These are phyloP conservation scores for Syncephalastrum racemosum DNA, from an alignment of 371 early-diverging fungal species.

Conservation along the genomic window DNA sequence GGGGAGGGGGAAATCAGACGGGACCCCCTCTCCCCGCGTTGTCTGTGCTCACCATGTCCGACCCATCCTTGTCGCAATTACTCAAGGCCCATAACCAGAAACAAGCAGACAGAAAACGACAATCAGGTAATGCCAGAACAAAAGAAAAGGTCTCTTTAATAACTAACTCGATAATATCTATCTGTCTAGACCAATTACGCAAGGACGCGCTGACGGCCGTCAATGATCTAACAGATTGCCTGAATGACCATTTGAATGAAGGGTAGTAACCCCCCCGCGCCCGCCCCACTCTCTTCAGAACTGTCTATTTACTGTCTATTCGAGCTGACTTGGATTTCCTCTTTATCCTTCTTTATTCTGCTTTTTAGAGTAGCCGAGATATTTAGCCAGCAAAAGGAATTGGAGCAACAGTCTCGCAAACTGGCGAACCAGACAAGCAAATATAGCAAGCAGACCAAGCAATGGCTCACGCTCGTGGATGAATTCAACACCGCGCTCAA, in stretches of 20 bases:
- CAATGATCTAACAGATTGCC: neutral
- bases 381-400: neutral
- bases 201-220: neutral
- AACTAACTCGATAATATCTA: neutral
- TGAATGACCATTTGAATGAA: conserved; percentile 4
- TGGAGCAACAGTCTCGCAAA: neutral
- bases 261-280: neutral
- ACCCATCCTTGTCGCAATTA: conserved; percentile 1
- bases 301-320: no score
- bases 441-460: conserved; percentile 43
- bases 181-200: neutral
- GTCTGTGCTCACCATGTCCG: no score
- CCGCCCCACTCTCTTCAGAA: neutral
- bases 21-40: no score
- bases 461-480: conserved; percentile 62
- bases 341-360: no score
- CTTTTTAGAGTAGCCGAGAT: neutral
- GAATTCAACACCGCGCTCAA: conserved; percentile 64
- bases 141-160: neutral
- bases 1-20: neutral
- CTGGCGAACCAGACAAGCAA: neutral
- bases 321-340: no score
- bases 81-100: conserved; percentile 2
- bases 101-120: conserved; percentile 4
- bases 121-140: conserved; percentile 1